These are phyloP conservation scores for Lathyrus oleraceus DNA, from an alignment of 306 rosid genomes.

Conservation along the genomic window DNA sequence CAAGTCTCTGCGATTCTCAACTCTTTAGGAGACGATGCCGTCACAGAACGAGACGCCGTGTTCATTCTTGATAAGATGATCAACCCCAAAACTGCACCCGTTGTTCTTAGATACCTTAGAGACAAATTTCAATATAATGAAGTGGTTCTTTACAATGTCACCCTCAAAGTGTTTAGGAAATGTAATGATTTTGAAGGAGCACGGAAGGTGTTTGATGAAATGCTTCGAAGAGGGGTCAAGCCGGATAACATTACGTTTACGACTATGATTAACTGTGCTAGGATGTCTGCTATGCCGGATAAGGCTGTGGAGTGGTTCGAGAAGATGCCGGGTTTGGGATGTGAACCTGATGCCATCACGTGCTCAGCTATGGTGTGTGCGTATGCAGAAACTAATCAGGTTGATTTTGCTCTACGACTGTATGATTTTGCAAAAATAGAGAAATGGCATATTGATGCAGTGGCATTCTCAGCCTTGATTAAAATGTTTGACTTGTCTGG, in stretches of 20 bases:
- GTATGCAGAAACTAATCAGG: conserved; percentile 70
- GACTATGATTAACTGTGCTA: conserved; percentile 77
- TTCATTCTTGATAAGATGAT: conserved; percentile 63
- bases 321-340: conserved; percentile 68
- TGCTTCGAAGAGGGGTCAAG: conserved; percentile 62
- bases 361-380: conserved; percentile 76
- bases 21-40: conserved; percentile 37
- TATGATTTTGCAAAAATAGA: conserved; percentile 68
- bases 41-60: conserved; percentile 72
- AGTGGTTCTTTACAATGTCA: conserved; percentile 66
- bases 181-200: conserved; percentile 63
- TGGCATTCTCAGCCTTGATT: conserved; percentile 67
- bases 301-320: conserved; percentile 88
- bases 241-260: conserved; percentile 82
- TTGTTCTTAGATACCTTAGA: conserved; percentile 59
- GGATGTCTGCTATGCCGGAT: conserved; percentile 54
- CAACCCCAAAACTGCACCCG: conserved; percentile 54
- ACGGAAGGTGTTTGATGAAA: conserved; percentile 79
- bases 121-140: conserved; percentile 39
- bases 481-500: conserved; percentile 59
- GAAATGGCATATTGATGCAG: conserved; percentile 64
- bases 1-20: conserved; percentile 48
- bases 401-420: conserved; percentile 66
- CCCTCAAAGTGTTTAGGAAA: conserved; percentile 69
- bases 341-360: conserved; percentile 70